Evolutionary conservation across 257 asterid genomes (phyloP).

Genomic region (Craterostigma plantagineum): DNA sequence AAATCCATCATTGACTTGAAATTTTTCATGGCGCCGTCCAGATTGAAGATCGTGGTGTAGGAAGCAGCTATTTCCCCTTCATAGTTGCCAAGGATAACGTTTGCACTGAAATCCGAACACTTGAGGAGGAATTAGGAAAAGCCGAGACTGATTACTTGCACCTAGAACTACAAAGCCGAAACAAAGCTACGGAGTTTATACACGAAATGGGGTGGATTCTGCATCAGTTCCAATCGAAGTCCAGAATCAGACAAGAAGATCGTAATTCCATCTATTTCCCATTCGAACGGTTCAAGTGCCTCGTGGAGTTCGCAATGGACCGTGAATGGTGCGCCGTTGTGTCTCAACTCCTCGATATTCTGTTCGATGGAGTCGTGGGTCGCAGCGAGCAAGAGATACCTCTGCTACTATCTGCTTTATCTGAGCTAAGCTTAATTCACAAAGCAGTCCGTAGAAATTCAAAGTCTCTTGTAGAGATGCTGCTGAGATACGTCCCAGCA

Average conservation of each 20-base stretch:
- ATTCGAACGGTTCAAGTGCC: constrained; percentile 41
- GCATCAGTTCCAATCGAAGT: constrained; percentile 14
- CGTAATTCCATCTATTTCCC: constrained; percentile 24
- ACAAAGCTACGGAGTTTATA: constrained; percentile 56
- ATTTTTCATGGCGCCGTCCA: constrained; percentile 3
- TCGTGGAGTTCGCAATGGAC: constrained; percentile 45
- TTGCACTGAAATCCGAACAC: constrained; percentile 60
- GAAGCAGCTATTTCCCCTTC: constrained; percentile 91
- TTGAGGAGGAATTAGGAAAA: constrained; percentile 40
- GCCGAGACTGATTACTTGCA: constrained; percentile 13
- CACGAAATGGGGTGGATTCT: constrained; percentile 58
- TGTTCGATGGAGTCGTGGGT: constrained; percentile 20
- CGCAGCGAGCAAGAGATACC: constrained; percentile 10
- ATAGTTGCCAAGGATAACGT: constrained; percentile 81
- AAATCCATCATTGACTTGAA: too few species aligned
- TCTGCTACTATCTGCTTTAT: constrained; percentile 15
- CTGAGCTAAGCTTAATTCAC: constrained; percentile 47
- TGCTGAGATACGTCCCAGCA: constrained; percentile 23
- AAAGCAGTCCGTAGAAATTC: constrained; percentile 44
- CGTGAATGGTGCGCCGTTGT: constrained; percentile 69
- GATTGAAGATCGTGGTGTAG: constrained; percentile 78
- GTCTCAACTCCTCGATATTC: constrained; percentile 27
- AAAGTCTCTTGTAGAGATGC: constrained; percentile 36
- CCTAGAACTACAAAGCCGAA: constrained; percentile 15
- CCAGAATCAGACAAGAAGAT: constrained; percentile 16